Evolutionary conservation across 352 stramenopile genomes (phyloP).

Genomic region (Aphanomyces stellatus): DNA sequence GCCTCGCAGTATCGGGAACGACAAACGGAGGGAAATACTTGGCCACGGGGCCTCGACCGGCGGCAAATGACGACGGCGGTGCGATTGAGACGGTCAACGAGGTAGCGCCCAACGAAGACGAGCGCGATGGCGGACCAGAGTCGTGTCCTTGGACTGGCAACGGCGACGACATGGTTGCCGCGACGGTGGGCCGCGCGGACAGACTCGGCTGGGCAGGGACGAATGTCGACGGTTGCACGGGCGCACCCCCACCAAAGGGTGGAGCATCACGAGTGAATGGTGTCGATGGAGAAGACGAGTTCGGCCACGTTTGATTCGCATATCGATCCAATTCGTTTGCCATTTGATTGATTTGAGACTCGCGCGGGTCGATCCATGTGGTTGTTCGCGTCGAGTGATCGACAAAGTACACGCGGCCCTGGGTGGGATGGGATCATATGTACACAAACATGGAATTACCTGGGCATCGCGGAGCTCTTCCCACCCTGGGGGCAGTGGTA

Average conservation of each 20-base stretch:
- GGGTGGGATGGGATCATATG: not conserved
- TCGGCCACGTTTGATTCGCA: not conserved
- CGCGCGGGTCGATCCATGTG: constrained; percentile 73
- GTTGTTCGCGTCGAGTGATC: constrained; percentile 68
- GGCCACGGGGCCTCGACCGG: no score
- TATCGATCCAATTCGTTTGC: constrained; percentile 10
- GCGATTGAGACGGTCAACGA: not conserved
- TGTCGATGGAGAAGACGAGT: not conserved
- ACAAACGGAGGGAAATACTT: constrained; percentile 33
- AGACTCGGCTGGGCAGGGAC: no score
- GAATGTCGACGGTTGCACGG: not conserved
- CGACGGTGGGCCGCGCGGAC: no score
- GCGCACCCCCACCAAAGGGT: not conserved
- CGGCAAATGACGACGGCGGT: no score
- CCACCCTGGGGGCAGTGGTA: constrained; percentile 63
- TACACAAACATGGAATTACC: not conserved
- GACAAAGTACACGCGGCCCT: constrained; percentile 71
- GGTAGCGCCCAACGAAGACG: not conserved
- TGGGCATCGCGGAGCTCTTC: constrained; percentile 68
- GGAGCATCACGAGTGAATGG: not conserved
- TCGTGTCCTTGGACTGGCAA: not conserved
- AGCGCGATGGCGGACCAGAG: not conserved
- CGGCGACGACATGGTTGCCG: no score
- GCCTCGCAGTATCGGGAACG: constrained; percentile 35
- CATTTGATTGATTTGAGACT: constrained; percentile 25